A percentile compares a stretch with the other conserved stretches of the same genome.
These are phyloP conservation scores for Chaetomium sp. DNA, from an alignment of 2,329 filamentous ascomycete genomes.

Conservation along the genomic window DNA sequence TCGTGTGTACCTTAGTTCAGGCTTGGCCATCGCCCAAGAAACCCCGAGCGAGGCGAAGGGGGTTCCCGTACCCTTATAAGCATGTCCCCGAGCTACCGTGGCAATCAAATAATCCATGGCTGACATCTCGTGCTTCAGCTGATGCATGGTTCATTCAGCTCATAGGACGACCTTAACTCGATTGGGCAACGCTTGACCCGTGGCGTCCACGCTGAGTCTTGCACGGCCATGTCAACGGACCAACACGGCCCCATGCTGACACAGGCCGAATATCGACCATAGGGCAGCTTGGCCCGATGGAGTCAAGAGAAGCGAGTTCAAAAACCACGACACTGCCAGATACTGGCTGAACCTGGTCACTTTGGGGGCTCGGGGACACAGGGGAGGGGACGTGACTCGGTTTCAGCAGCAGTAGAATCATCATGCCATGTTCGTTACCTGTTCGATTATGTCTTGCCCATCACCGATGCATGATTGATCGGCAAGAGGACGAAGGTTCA, in stretches of 20 bases:
- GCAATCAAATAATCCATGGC: not conserved
- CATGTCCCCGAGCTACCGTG: not conserved
- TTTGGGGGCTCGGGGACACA: not conserved
- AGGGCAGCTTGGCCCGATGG: not conserved
- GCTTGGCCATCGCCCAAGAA: not conserved
- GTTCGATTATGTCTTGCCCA: not conserved
- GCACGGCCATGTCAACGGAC: constrained; percentile 12
- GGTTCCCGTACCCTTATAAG: not conserved
- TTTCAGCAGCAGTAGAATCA: not conserved
- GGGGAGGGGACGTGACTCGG: not conserved
- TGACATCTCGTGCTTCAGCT: constrained; percentile 10
- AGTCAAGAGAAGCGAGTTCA: not conserved
- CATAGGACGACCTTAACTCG: constrained; percentile 9
- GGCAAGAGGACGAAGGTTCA: not conserved
- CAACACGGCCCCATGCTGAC: constrained; percentile 27
- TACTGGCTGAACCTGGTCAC: not conserved
- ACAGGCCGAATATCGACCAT: not conserved
- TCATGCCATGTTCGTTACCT: not conserved
- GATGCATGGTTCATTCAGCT: constrained; percentile 23
- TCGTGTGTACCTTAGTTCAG: constrained; percentile 10
- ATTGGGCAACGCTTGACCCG: constrained; percentile 23
- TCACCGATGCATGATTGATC: not conserved
- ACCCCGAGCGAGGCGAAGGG: not conserved
- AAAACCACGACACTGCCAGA: not conserved
- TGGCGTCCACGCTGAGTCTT: constrained; percentile 8